These are phyloP conservation scores for Suillus brevipes DNA, from an alignment of 768 basidiomycete genomes.

Conservation along the genomic window DNA sequence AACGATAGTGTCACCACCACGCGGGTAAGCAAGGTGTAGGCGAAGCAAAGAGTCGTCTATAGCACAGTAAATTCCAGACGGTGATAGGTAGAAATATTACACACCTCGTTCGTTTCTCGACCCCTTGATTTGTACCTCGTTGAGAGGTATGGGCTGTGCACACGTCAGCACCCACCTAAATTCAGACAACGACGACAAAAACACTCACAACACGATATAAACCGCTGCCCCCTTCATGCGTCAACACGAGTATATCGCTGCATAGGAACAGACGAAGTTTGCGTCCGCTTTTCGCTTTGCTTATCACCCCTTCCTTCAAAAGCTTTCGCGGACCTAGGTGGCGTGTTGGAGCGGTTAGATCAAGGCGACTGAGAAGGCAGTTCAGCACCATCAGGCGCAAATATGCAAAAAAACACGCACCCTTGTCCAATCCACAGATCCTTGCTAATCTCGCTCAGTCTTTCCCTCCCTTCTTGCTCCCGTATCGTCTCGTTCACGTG, in stretches of 20 bases:
- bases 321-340: conserved; percentile 80
- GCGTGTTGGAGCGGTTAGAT: conserved; percentile 88
- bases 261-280: conserved; percentile 80
- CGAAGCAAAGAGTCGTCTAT: conserved; percentile 72
- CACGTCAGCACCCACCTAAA: background rate
- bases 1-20: conserved; percentile 70
- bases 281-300: conserved; percentile 83
- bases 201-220: conserved; percentile 80
- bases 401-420: conserved; percentile 40
- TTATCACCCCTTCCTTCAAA: conserved; percentile 73
- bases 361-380: conserved; percentile 57
- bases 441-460: conserved; percentile 72
- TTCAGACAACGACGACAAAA: background rate
- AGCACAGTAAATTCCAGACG: background rate
- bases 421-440: conserved; percentile 87
- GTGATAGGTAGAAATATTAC: conserved; percentile 12
- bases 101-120: conserved; percentile 50
- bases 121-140: conserved; percentile 61
- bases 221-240: conserved; percentile 66
- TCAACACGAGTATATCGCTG: conserved; percentile 85
- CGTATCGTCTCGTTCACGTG: conserved; percentile 90
- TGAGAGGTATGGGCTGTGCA: conserved; percentile 69
- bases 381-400: conserved; percentile 15
- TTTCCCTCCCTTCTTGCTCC: conserved; percentile 76
- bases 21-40: conserved; percentile 63